Percentiles rank a stretch among this genome's conserved stretches.
Evolutionary conservation across 2,329 filamentous ascomycete species (phyloP).

Genomic region (Trichoderma breve): DNA sequence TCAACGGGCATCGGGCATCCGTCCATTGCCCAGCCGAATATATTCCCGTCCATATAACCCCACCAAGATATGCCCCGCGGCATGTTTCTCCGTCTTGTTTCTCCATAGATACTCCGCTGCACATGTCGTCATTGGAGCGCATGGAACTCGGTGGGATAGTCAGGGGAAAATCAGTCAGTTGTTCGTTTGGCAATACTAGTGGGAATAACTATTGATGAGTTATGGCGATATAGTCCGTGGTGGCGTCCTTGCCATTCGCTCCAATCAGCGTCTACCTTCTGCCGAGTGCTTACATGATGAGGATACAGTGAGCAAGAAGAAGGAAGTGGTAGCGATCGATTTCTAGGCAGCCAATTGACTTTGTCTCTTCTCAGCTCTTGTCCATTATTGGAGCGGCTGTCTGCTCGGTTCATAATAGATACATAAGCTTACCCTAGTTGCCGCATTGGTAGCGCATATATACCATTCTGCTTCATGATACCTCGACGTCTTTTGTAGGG

Average conservation of each 20-base stretch:
- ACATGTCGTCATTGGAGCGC: slow-evolving; percentile 14
- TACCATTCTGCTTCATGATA: neutral
- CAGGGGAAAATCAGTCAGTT: neutral
- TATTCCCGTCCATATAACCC: slow-evolving; percentile 1
- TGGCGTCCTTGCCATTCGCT: neutral
- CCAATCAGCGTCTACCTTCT: neutral
- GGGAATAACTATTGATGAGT: neutral
- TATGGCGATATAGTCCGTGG: neutral
- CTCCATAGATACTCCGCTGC: slow-evolving; percentile 13
- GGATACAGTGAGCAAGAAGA: neutral
- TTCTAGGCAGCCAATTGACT: neutral
- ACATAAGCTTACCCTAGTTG: too few species aligned
- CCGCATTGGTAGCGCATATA: neutral
- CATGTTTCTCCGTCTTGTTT: neutral
- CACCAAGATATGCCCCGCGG: slow-evolving; percentile 4
- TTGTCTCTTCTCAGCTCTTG: neutral
- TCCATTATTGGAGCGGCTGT: neutral
- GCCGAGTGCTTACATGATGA: neutral
- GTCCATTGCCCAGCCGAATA: neutral
- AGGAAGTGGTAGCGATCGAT: too few species aligned
- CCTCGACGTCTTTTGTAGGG: neutral
- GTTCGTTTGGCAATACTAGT: neutral
- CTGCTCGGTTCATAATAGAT: neutral
- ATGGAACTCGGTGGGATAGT: neutral
- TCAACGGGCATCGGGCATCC: neutral